Percentiles rank a stretch among this genome's conserved stretches.
Conservation (phyloP, 768 basidiomycete species). For the Suillus sp. region DNA sequence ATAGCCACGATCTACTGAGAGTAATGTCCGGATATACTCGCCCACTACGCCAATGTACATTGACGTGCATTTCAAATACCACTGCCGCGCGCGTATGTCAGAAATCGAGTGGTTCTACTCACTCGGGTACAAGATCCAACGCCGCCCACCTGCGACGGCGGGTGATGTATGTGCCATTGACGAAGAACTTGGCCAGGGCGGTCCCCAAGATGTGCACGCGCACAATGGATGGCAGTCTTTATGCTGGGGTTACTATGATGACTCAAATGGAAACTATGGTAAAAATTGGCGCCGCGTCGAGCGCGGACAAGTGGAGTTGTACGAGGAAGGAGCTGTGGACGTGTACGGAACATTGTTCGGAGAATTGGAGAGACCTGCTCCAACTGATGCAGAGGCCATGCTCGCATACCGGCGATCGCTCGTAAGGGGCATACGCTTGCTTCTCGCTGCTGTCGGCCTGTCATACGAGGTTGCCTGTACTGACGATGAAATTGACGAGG, state of each 20-base stretch:
- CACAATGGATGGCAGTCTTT: constrained; percentile 18
- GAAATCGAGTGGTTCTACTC: constrained; percentile 19
- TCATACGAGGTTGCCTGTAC: constrained; percentile 17
- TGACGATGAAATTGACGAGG: constrained; percentile 11
- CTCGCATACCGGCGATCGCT: constrained; percentile 3
- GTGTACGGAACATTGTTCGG: constrained; percentile 17
- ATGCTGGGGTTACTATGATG: constrained; percentile 20
- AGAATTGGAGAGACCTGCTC: constrained; percentile 10
- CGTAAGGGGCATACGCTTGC: constrained; percentile 12
- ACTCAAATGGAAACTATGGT: constrained; percentile 11
- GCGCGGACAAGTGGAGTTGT: constrained; percentile 10
- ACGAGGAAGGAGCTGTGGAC: constrained; percentile 14
- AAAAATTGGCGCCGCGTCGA: constrained; percentile 6
- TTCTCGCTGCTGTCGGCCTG: constrained; percentile 18
- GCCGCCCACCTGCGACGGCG: constrained; percentile 2
- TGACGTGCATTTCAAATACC: constrained; percentile 22
- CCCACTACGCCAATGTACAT: constrained; percentile 16
- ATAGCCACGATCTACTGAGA: constrained; percentile 15
- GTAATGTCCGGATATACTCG: constrained; percentile 12
- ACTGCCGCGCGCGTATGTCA: constrained; percentile 8
- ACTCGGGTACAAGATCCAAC: constrained; percentile 15
- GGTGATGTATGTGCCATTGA: neutral
- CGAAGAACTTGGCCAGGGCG: neutral
- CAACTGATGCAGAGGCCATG: neutral
- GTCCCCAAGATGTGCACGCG: constrained; percentile 5